Evolutionary conservation across 257 asterid species (phyloP).

Genomic region (Lantana camara): DNA sequence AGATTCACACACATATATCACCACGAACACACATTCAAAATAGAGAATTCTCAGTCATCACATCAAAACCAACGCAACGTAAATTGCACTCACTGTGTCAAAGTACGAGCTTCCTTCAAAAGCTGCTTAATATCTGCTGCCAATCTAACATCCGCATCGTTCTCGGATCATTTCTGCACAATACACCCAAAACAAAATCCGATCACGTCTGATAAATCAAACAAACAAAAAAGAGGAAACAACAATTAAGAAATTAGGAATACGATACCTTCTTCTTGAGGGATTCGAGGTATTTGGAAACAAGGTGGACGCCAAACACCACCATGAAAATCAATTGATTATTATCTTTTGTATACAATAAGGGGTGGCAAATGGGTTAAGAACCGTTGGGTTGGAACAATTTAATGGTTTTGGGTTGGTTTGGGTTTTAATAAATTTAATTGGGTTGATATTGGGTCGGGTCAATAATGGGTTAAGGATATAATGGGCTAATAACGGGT

Average conservation of each 20-base stretch:
- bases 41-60: not conserved
- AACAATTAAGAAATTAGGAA: not conserved
- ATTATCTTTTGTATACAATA: no score
- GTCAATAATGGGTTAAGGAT: no score
- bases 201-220: conserved; percentile 10
- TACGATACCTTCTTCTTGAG: conserved; percentile 54
- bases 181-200: not conserved
- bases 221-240: not conserved
- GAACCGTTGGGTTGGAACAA: no score
- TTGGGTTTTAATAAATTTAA: no score
- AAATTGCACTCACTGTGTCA: conserved; percentile 62
- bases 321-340: conserved; percentile 65
- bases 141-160: conserved; percentile 45
- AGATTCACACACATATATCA: not conserved
- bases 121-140: conserved; percentile 75
- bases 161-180: conserved; percentile 52
- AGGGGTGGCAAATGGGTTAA: no score
- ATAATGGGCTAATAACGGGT: no score
- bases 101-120: conserved; percentile 70
- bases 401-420: no score
- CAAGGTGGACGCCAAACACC: conserved; percentile 57
- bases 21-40: not conserved
- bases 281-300: conserved; percentile 64
- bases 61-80: not conserved
- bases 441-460: no score